These are phyloP conservation scores for Dactylorhiza incarnata DNA, from an alignment of 106 monocot genomes.

Conservation along the genomic window DNA sequence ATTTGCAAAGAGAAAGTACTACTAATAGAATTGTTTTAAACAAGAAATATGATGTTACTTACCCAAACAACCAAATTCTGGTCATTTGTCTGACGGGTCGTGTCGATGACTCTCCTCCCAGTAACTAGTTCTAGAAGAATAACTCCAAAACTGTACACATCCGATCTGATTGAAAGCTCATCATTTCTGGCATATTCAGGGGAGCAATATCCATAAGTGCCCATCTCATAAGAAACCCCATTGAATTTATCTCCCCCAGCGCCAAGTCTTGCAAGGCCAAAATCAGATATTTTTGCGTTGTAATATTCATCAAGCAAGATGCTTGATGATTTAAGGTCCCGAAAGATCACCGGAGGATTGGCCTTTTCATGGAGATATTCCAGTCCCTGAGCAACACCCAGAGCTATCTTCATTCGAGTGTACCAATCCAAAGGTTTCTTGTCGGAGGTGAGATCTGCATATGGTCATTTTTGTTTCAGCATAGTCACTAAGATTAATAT, in stretches of 20 bases:
- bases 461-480: neutral
- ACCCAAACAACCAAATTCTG: slow-evolving; percentile 71
- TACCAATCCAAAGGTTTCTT: slow-evolving; percentile 33
- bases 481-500: too few species aligned
- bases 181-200: slow-evolving; percentile 48
- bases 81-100: slow-evolving; percentile 28
- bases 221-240: slow-evolving; percentile 40
- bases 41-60: slow-evolving; percentile 6
- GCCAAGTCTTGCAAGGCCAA: slow-evolving; percentile 55
- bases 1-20: too few species aligned
- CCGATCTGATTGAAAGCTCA: slow-evolving; percentile 41
- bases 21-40: too few species aligned
- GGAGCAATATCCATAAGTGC: slow-evolving; percentile 56
- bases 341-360: slow-evolving; percentile 54
- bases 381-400: slow-evolving; percentile 47
- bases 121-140: slow-evolving; percentile 54
- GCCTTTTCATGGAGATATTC: slow-evolving; percentile 65
- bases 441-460: slow-evolving; percentile 19
- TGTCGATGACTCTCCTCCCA: slow-evolving; percentile 54
- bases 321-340: slow-evolving; percentile 53
- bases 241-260: slow-evolving; percentile 21
- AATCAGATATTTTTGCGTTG: slow-evolving; percentile 46
- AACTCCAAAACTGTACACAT: slow-evolving; percentile 70
- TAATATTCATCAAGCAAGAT: slow-evolving; percentile 41
- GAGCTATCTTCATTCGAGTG: slow-evolving; percentile 52